phyloP scores from a whole-genome alignment of 2,329 filamentous ascomycete genomes.

The Pestalotiopsis sp. region DNA sequence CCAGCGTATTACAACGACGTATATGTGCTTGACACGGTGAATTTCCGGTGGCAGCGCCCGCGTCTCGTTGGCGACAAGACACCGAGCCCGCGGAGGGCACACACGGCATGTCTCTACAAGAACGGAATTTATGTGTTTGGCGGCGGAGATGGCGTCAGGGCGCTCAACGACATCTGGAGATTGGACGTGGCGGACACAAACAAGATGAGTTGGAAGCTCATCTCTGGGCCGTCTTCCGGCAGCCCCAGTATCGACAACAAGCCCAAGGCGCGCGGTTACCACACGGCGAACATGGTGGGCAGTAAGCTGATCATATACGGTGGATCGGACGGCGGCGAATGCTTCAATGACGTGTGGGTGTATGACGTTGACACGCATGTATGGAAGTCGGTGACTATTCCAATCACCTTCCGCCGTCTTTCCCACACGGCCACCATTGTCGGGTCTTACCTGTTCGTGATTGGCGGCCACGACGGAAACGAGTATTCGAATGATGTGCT shows the following conservation, averaged over 20 bases:
- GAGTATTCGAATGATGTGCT: slow-evolving; percentile 72
- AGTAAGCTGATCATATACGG: slow-evolving; percentile 73
- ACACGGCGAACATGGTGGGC: slow-evolving; percentile 74
- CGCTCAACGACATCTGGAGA: slow-evolving; percentile 74
- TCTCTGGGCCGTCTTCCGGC: slow-evolving; percentile 46
- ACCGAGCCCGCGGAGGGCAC: slow-evolving; percentile 65
- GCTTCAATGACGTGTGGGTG: slow-evolving; percentile 74
- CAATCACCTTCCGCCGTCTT: slow-evolving; percentile 64
- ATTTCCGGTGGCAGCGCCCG: slow-evolving; percentile 67
- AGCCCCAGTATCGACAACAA: slow-evolving; percentile 26
- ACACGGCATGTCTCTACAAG: slow-evolving; percentile 73
- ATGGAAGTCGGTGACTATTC: slow-evolving; percentile 63
- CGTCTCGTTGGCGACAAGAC: slow-evolving; percentile 59
- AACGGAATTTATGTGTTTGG: slow-evolving; percentile 75
- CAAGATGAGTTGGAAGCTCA: slow-evolving; percentile 71
- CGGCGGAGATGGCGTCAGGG: slow-evolving; percentile 70
- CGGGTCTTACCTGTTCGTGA: slow-evolving; percentile 70
- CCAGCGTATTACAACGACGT: slow-evolving; percentile 74
- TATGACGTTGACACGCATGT: slow-evolving; percentile 66
- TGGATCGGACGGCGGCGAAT: slow-evolving; percentile 71
- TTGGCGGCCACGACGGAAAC: slow-evolving; percentile 70
- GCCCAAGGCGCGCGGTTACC: slow-evolving; percentile 69
- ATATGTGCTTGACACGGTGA: slow-evolving; percentile 72
- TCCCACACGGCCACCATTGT: slow-evolving; percentile 72
- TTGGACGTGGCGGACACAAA: slow-evolving; percentile 67